These are phyloP conservation scores for Lenzites betulinus DNA, from an alignment of 768 basidiomycete species.

Conservation along the genomic window DNA sequence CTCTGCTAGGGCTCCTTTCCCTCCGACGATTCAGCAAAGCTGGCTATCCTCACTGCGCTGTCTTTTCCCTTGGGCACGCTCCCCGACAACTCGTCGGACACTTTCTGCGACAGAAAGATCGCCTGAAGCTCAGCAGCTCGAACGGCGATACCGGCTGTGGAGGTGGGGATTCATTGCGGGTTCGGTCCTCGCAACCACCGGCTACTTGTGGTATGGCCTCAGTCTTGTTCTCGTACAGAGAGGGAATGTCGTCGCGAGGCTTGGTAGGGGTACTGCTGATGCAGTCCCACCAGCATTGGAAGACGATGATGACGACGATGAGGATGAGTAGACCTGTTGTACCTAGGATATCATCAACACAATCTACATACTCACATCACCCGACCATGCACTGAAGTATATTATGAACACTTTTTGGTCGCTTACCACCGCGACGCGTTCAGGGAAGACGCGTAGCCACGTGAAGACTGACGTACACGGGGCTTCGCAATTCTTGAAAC, in stretches of 20 bases:
- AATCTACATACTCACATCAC: too few relatives aligned
- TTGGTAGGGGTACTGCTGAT: background rate
- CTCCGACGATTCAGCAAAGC: constrained; percentile 12
- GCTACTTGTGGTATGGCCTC: constrained; percentile 33
- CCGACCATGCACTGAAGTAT: too few relatives aligned
- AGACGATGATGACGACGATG: too few relatives aligned
- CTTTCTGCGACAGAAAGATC: constrained; percentile 34
- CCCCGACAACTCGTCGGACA: constrained; percentile 9
- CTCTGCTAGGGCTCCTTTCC: constrained; percentile 27
- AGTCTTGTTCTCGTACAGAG: constrained; percentile 8
- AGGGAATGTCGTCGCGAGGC: background rate
- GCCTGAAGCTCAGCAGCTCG: constrained; percentile 32
- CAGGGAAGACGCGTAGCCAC: background rate
- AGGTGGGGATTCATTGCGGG: constrained; percentile 57
- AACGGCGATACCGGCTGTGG: constrained; percentile 48
- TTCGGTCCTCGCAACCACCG: constrained; percentile 43
- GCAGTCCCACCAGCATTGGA: background rate
- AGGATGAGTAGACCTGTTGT: too few relatives aligned
- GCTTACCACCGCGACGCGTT: too few relatives aligned
- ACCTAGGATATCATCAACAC: too few relatives aligned
- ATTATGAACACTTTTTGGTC: too few relatives aligned
- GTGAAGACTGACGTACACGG: constrained; percentile 4
- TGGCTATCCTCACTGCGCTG: constrained; percentile 38
- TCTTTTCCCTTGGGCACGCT: constrained; percentile 31
- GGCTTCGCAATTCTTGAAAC: too few relatives aligned